Percentiles rank a stretch among this genome's conserved stretches.
Conservation (phyloP, 495 filamentous ascomycete species). For the Podospora bellae-mahoneyi region DNA sequence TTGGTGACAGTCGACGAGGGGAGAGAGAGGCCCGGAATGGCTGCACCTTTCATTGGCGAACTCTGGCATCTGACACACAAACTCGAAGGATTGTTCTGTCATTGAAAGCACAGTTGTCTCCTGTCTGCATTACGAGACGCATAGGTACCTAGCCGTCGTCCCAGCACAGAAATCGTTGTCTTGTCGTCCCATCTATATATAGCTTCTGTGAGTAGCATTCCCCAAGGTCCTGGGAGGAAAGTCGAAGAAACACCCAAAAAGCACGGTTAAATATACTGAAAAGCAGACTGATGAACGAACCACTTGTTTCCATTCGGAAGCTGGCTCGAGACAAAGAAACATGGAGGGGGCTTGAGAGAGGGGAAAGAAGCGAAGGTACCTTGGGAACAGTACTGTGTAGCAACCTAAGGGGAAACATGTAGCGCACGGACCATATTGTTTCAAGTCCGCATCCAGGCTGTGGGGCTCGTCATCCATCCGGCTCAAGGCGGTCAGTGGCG, state of each 20-base stretch:
- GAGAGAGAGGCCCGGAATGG: background rate
- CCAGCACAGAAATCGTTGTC: background rate
- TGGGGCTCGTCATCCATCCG: background rate
- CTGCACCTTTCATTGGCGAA: background rate
- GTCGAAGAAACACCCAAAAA: background rate
- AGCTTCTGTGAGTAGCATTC: background rate
- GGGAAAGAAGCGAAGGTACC: too few species aligned
- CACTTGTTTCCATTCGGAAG: background rate
- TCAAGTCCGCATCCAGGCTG: background rate
- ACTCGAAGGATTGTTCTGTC: background rate
- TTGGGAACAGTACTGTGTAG: background rate
- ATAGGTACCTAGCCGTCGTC: background rate
- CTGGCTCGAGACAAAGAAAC: background rate
- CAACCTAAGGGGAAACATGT: background rate
- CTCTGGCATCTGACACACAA: background rate
- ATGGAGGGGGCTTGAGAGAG: too few species aligned
- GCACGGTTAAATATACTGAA: background rate
- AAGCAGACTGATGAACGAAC: background rate
- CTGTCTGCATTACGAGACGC: background rate
- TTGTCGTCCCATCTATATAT: background rate
- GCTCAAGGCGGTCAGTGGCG: constrained; percentile 1
- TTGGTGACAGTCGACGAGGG: background rate
- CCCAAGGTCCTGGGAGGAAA: background rate
- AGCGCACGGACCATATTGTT: background rate
- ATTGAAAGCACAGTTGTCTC: too few species aligned